Base-by-base conservation (phyloP, 768 basidiomycete species). In the Russula virescens region DNA sequence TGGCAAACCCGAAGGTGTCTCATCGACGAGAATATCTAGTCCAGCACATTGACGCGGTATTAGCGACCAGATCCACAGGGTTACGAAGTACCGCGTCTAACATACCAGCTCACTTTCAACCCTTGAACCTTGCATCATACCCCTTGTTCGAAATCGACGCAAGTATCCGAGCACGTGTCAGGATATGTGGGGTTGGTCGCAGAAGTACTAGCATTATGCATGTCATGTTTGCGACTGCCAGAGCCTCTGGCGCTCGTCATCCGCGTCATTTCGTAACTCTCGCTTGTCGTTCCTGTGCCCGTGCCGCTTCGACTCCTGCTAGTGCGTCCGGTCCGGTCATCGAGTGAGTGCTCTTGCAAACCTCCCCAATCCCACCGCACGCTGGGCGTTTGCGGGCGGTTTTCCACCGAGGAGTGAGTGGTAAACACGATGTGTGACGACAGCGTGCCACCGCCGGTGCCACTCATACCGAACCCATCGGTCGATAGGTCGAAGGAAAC, bases 351-450 rank as follows among this genome's bases (percentile, higher is more conserved):
- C 31, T 50, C 40, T 49, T 26, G 52, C 31, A 55, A 0, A 13
- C 62, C 62, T 34, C 62, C 62, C 62, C 62, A 63, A 28, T 63
- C 62, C 62, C 62, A 63, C 53, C 47, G 26, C 35, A 49, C 25
- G 52, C 34, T 49, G 9, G 46, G 45, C 19, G 58, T 55, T 9
- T n/a, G 52, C 3, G 52, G 26, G 7, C 19, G 56, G 28, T 58
- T 31, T 35, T 28, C 46, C 1, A 28, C 52, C 5, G 52, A 42
- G 11, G 56, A 35, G 14, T 60, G 38, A n/a, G 47, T 43, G 3
- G 28, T 59, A 47, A 63, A 63, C 13, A 63, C 53, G 19, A 63
- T 59, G 31, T 55, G 58, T 2, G 62, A 63, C 6, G 62, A 60
- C 18, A 63, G 21, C 1, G 58, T 23, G 52, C 58, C 31, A 31